Evolutionary conservation across 2,329 filamentous ascomycete species (phyloP).

Genomic region (Pezicula carpinea): DNA sequence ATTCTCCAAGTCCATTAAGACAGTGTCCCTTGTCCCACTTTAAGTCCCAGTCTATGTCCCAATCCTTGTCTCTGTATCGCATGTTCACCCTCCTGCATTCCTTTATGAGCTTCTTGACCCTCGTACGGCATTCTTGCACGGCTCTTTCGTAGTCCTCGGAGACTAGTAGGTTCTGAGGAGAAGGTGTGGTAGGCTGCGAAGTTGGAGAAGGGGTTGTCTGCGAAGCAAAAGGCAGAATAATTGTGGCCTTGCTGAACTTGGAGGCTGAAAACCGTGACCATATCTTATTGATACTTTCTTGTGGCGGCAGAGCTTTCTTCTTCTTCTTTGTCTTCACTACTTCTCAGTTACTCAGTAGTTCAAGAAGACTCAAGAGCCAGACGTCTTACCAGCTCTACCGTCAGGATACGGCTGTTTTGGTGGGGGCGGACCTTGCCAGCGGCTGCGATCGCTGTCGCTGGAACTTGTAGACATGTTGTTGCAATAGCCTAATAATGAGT

Average conservation of each 20-base stretch:
- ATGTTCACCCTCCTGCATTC: constrained; percentile 74
- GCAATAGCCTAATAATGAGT: no score
- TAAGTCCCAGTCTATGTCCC: constrained; percentile 62
- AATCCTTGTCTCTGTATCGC: constrained; percentile 78
- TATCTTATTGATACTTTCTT: constrained; percentile 61
- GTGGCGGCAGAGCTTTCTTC: constrained; percentile 54
- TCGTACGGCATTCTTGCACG: constrained; percentile 60
- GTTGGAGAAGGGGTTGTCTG: constrained; percentile 5
- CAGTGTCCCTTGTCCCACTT: constrained; percentile 30
- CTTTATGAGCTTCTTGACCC: constrained; percentile 54
- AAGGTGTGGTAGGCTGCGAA: constrained; percentile 25
- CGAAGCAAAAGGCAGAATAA: constrained; percentile 61
- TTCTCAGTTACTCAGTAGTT: no score
- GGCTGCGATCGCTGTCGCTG: not conserved
- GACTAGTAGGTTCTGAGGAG: constrained; percentile 55
- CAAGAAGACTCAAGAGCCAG: no score
- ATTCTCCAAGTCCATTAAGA: constrained; percentile 22
- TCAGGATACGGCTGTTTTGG: not conserved
- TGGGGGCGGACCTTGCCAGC: not conserved
- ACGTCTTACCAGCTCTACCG: no score
- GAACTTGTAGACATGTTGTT: constrained; percentile 1
- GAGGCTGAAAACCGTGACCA: constrained; percentile 59
- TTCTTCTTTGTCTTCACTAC: constrained; percentile 49
- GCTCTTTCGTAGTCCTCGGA: constrained; percentile 66
- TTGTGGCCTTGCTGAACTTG: constrained; percentile 61